These are phyloP conservation scores for Cladosporium sp. DNA, from an alignment of 2,329 filamentous ascomycete species.

Conservation along the genomic window DNA sequence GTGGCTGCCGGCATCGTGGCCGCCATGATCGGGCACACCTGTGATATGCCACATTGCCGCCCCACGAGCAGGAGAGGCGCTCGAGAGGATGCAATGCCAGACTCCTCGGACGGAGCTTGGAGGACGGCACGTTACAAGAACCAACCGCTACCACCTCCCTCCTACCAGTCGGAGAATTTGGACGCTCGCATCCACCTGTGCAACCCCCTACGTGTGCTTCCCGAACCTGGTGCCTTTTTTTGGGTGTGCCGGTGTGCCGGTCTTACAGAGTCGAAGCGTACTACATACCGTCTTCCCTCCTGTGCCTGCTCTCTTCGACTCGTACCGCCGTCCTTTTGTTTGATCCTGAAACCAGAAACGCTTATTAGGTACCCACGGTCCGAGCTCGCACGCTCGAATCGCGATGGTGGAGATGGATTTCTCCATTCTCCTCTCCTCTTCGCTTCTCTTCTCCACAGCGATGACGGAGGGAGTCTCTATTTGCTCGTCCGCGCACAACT, in stretches of 20 bases:
- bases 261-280: too few species aligned
- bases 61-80: conserved; percentile 3
- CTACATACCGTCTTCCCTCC: background rate
- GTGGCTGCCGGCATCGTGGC: conserved; percentile 12
- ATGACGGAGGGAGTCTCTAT: conserved; percentile 7
- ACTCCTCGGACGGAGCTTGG: too few species aligned
- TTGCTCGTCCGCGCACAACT: background rate
- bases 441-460: conserved; percentile 6
- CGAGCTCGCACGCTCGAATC: conserved; percentile 4
- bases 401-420: conserved; percentile 5
- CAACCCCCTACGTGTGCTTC: conserved; percentile 6
- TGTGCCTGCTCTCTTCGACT: too few species aligned
- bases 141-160: too few species aligned
- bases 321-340: conserved; percentile 1
- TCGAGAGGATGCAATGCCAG: background rate
- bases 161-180: conserved; percentile 14
- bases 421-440: too few species aligned
- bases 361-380: too few species aligned
- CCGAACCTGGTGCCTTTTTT: conserved; percentile 1
- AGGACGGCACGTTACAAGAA: too few species aligned
- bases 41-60: conserved; percentile 5
- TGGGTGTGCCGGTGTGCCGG: background rate
- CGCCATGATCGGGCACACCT: conserved; percentile 7
- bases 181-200: conserved; percentile 5
- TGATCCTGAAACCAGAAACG: conserved; percentile 10